Percentiles rank a stretch among this genome's conserved stretches.
These are phyloP conservation scores for Geotrichum carabidarum DNA, from an alignment of 1,139 yeast genomes.

Conservation along the genomic window DNA sequence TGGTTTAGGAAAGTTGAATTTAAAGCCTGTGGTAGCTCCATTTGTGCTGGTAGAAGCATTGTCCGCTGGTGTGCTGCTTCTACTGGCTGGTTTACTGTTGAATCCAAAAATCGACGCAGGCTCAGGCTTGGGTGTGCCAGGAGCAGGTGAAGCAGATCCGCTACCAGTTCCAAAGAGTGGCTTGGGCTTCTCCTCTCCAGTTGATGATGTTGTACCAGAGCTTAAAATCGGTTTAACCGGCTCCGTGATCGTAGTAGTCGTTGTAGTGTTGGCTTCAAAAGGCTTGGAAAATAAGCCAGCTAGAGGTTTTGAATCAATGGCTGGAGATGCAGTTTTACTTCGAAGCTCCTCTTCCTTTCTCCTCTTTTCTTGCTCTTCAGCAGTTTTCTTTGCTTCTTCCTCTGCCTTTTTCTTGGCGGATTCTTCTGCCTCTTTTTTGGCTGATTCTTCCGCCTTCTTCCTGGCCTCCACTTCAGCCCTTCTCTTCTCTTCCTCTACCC, in stretches of 20 bases:
- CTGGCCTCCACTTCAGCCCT: conserved; percentile 10
- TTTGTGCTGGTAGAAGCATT: background rate
- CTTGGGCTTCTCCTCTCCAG: conserved; percentile 3
- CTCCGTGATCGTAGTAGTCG: background rate
- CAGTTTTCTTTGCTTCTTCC: background rate
- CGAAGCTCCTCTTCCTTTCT: conserved; percentile 6
- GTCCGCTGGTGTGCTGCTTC: conserved; percentile 10
- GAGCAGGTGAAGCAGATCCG: conserved; percentile 5
- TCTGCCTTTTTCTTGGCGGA: background rate
- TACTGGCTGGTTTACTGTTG: conserved; percentile 10
- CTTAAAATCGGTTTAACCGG: background rate
- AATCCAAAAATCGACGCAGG: conserved; percentile 11
- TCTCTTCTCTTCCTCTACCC: conserved; percentile 6
- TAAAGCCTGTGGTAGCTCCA: background rate
- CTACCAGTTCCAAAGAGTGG: conserved; percentile 4
- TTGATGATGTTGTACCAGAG: background rate
- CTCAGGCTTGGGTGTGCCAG: conserved; percentile 5
- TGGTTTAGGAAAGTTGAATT: conserved; percentile 9
- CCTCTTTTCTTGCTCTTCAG: background rate
- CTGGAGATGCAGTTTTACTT: conserved; percentile 8
- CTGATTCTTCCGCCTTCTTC: background rate
- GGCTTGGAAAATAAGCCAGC: conserved; percentile 4
- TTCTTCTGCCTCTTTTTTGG: background rate
- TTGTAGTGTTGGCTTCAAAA: background rate
- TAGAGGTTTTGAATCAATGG: background rate